These are phyloP conservation scores for Calonectria hawksworthii DNA, from an alignment of 2,329 filamentous ascomycete species.

Conservation along the genomic window DNA sequence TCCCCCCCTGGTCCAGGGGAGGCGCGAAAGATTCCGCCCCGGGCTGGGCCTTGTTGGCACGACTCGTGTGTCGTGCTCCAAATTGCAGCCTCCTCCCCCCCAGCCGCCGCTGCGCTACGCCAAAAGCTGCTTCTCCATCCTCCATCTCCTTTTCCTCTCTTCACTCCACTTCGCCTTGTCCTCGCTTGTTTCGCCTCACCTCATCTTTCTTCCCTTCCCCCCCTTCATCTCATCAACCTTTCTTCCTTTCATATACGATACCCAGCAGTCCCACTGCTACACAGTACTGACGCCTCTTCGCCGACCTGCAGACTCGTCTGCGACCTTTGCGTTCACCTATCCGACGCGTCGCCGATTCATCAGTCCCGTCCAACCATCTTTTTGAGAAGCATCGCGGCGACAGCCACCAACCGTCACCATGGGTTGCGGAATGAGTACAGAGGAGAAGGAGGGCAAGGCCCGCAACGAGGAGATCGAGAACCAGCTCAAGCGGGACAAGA, in stretches of 20 bases:
- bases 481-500: constrained; percentile 97
- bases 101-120: constrained; percentile 45
- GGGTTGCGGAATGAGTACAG: constrained; percentile 99
- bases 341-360: constrained; percentile 34
- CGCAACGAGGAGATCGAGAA: constrained; percentile 99
- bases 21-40: constrained; percentile 48
- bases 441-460: constrained; percentile 99
- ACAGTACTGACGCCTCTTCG: constrained; percentile 31
- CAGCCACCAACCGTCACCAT: constrained; percentile 73
- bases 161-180: constrained; percentile 46
- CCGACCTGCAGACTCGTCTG: constrained; percentile 33
- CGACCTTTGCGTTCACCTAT: constrained; percentile 35
- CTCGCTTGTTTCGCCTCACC: constrained; percentile 39
- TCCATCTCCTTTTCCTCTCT: constrained; percentile 47
- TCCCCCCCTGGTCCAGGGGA: constrained; percentile 48
- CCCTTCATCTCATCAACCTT: constrained; percentile 31
- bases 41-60: constrained; percentile 48
- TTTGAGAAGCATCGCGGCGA: constrained; percentile 35
- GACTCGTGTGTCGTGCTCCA: constrained; percentile 50
- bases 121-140: constrained; percentile 45
- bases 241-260: constrained; percentile 40
- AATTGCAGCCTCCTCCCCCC: constrained; percentile 48
- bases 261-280: constrained; percentile 35
- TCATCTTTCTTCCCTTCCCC: constrained; percentile 39
- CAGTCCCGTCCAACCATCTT: constrained; percentile 26